Evolutionary conservation across 371 early-diverging fungal genomes (phyloP).

Genomic region (Parasitella parasitica): DNA sequence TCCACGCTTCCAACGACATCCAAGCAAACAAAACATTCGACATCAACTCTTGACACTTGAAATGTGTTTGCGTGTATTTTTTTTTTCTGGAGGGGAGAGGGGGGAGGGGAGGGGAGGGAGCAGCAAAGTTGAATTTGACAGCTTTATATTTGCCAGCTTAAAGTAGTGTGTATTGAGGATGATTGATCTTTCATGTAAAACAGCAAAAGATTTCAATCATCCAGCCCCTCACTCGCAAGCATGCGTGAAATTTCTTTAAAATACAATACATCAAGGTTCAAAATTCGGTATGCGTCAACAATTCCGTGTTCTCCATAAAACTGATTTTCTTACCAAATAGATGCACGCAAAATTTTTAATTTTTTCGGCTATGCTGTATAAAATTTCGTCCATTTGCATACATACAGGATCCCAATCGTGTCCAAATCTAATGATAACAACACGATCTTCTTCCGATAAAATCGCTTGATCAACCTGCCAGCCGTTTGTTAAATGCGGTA

Average conservation of each 20-base stretch:
- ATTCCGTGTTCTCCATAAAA: not conserved
- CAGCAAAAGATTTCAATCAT: no score
- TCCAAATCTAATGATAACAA: constrained; percentile 96
- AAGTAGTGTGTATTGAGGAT: no score
- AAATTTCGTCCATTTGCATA: constrained; percentile 96
- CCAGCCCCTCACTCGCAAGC: no score
- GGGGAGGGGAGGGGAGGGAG: no score
- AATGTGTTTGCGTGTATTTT: no score
- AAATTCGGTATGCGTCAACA: not conserved
- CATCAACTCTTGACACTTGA: no score
- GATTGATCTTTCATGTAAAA: no score
- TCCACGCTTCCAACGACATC: no score
- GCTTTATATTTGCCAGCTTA: no score
- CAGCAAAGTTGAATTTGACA: no score
- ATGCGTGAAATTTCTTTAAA: not conserved
- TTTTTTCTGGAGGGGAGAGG: no score
- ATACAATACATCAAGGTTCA: not conserved
- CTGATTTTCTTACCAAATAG: constrained; percentile 66
- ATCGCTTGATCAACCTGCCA: constrained; percentile 99
- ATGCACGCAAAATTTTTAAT: constrained; percentile 97
- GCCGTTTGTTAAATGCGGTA: constrained; percentile 80
- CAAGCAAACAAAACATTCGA: no score
- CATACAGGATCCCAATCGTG: constrained; percentile 97
- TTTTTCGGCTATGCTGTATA: constrained; percentile 90
- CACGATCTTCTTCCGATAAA: constrained; percentile 94